phyloP scores from a whole-genome alignment of 169 alveolate genomes.

The Plasmodium inui region DNA sequence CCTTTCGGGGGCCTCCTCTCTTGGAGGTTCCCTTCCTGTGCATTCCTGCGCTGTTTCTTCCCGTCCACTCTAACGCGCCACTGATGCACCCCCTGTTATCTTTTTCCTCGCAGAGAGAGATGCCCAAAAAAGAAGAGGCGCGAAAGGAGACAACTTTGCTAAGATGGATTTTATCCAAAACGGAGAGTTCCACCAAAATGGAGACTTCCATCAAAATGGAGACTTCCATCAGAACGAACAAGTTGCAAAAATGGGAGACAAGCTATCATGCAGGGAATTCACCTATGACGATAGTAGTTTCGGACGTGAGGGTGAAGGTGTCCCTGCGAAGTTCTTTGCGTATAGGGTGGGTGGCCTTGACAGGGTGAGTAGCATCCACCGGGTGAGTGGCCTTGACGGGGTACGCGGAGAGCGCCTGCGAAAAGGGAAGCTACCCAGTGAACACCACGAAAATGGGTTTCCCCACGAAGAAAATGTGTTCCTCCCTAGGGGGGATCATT shows the following conservation, averaged over 20 bases:
- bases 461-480: not conserved
- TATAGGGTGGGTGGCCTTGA: slow-evolving; percentile 16
- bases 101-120: not conserved
- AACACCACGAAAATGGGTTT: slow-evolving; percentile 15
- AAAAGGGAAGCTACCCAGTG: slow-evolving; percentile 4
- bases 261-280: not conserved
- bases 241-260: slow-evolving; percentile 11
- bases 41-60: too few relatives aligned
- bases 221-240: not conserved
- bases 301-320: not conserved
- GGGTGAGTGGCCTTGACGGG: not conserved
- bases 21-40: too few relatives aligned
- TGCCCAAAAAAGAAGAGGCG: not conserved
- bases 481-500: not conserved
- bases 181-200: not conserved
- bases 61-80: not conserved
- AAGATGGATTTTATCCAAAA: not conserved
- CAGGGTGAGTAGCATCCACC: too few relatives aligned
- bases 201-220: not conserved
- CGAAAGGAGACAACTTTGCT: not conserved
- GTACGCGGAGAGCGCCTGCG: not conserved
- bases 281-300: not conserved
- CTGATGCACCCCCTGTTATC: not conserved
- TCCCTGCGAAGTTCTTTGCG: not conserved
- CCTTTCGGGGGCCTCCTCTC: too few relatives aligned